Conservation (phyloP, 805 yeast genomes). For the Sungouiella thailandica region DNA sequence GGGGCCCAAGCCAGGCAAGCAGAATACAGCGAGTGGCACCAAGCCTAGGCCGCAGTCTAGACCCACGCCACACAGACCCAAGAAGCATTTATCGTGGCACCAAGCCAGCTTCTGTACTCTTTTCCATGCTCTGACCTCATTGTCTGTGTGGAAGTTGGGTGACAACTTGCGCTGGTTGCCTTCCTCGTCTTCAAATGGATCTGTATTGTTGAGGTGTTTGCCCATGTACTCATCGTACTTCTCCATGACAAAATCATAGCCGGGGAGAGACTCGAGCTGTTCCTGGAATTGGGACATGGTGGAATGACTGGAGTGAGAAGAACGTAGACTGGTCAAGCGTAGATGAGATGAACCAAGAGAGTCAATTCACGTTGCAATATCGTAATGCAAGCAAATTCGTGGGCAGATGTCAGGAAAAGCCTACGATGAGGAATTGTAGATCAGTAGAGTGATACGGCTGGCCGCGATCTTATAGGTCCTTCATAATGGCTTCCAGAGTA, state of each 20-base stretch:
- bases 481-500: slow-evolving; percentile 20
- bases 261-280: slow-evolving; percentile 38
- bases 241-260: slow-evolving; percentile 52
- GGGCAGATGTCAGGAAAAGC: too few relatives aligned
- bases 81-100: slow-evolving; percentile 78
- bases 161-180: slow-evolving; percentile 63
- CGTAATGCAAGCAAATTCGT: too few relatives aligned
- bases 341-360: too few relatives aligned
- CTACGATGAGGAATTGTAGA: too few relatives aligned
- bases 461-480: slow-evolving; percentile 6
- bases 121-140: slow-evolving; percentile 69
- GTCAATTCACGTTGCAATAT: too few relatives aligned
- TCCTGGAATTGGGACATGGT: slow-evolving; percentile 12
- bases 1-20: slow-evolving; percentile 83
- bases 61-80: slow-evolving; percentile 65
- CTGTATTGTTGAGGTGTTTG: slow-evolving; percentile 55
- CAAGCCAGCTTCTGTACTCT: slow-evolving; percentile 73
- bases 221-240: slow-evolving; percentile 64
- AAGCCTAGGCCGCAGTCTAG: slow-evolving; percentile 73
- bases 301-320: too few relatives aligned
- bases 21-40: slow-evolving; percentile 63
- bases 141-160: slow-evolving; percentile 34
- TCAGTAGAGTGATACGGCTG: too few relatives aligned
- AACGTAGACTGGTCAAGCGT: too few relatives aligned
- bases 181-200: slow-evolving; percentile 60